Conservation (phyloP, 306 rosid genomes). For the Castanopsis chinensis region DNA sequence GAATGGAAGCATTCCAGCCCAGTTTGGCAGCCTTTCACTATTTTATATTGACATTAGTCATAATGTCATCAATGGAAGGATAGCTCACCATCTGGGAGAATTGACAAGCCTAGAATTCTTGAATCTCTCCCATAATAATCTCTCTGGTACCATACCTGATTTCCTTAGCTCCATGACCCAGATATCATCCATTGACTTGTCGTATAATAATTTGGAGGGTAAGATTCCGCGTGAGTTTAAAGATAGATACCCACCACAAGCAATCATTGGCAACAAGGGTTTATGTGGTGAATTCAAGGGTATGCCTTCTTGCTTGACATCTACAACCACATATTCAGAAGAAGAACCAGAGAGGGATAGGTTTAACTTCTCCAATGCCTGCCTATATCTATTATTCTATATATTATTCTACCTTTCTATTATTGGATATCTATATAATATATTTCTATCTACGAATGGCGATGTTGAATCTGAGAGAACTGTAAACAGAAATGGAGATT, state of each 20-base stretch:
- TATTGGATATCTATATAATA: no score
- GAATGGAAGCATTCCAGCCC: background rate
- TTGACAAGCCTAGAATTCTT: background rate
- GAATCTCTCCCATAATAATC: background rate
- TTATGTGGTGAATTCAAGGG: background rate
- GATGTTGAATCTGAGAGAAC: background rate
- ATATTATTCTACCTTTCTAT: background rate
- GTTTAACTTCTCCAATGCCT: background rate
- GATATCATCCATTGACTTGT: background rate
- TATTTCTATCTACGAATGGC: no score
- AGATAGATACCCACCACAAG: background rate
- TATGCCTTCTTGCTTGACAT: background rate
- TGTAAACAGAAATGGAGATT: background rate
- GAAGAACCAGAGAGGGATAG: no score
- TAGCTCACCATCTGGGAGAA: background rate
- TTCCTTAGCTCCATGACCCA: no score
- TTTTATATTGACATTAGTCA: background rate
- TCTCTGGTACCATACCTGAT: background rate
- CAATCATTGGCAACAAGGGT: background rate
- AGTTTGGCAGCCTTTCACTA: background rate
- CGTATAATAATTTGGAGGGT: background rate
- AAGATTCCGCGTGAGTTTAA: background rate
- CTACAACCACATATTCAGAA: background rate
- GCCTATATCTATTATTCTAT: background rate
- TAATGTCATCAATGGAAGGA: background rate